Conservation (phyloP, 768 basidiomycete genomes). For the Amanita molliuscula region DNA sequence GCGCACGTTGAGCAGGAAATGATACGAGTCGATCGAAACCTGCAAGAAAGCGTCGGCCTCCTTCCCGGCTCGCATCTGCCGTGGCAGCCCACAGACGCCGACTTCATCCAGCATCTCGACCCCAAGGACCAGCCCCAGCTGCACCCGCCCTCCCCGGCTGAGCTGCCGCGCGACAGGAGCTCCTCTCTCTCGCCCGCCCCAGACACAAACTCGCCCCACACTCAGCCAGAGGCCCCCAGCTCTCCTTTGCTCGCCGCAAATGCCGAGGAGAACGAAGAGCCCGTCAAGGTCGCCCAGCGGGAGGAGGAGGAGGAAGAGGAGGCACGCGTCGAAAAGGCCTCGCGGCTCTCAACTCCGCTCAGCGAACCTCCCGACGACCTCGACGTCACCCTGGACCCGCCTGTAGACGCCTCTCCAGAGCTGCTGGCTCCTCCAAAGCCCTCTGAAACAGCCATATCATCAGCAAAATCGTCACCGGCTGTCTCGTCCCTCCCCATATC, state of each 20-base stretch:
- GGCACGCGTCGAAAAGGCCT: constrained; percentile 22
- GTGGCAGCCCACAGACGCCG: constrained; percentile 3
- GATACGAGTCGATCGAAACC: constrained; percentile 9
- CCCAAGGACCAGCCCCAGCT: constrained; percentile 10
- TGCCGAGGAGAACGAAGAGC: constrained; percentile 23
- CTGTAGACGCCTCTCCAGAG: constrained; percentile 1
- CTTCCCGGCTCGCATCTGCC: constrained; percentile 1
- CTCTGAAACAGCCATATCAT: neutral
- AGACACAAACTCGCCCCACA: constrained; percentile 28
- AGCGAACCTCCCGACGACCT: constrained; percentile 56
- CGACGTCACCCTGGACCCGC: constrained; percentile 24
- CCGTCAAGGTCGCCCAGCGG: constrained; percentile 20
- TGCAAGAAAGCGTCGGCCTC: constrained; percentile 5
- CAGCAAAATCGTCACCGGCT: neutral
- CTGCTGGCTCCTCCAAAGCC: neutral
- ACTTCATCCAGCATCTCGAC: constrained; percentile 15
- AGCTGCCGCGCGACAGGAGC: constrained; percentile 31
- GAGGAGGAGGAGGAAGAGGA: constrained; percentile 29
- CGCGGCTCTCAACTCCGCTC: constrained; percentile 60
- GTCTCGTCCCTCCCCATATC: constrained; percentile 9
- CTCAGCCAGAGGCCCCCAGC: constrained; percentile 13
- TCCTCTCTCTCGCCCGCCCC: constrained; percentile 52
- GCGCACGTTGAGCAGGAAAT: constrained; percentile 2
- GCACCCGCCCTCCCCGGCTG: constrained; percentile 9
- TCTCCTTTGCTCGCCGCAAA: constrained; percentile 10